These are phyloP conservation scores for Kazachstania sp. DNA, from an alignment of 1,139 yeast genomes.

Conservation along the genomic window DNA sequence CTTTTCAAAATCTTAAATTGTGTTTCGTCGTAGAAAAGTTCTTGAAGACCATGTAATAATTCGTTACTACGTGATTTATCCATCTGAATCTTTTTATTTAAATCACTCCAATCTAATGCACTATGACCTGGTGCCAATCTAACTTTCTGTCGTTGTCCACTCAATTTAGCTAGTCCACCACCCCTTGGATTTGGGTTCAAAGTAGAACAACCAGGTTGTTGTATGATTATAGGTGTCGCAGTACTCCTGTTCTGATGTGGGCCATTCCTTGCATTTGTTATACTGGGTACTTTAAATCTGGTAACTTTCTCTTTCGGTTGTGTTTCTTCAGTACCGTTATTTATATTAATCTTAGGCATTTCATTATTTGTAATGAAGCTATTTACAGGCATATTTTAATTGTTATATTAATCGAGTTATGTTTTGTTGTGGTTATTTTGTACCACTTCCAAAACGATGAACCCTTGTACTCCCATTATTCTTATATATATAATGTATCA, in stretches of 20 bases:
- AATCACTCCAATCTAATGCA: constrained; percentile 29
- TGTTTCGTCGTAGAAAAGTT: constrained; percentile 8
- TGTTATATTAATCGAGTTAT: too few relatives aligned
- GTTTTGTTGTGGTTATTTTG: too few relatives aligned
- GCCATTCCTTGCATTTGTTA: background rate
- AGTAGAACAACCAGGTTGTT: constrained; percentile 1
- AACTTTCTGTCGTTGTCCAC: constrained; percentile 24
- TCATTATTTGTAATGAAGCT: background rate
- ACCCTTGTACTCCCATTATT: too few relatives aligned
- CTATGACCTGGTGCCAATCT: constrained; percentile 29
- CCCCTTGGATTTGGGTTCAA: background rate
- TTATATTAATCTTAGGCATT: background rate
- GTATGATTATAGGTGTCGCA: background rate
- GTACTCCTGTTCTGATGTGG: background rate
- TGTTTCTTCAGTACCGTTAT: background rate
- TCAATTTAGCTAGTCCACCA: constrained; percentile 4
- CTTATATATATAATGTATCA: background rate
- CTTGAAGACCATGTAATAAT: constrained; percentile 9
- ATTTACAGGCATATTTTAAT: background rate
- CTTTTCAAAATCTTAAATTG: constrained; percentile 3
- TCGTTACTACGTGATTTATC: constrained; percentile 16
- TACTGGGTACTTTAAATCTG: background rate
- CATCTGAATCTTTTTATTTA: constrained; percentile 13
- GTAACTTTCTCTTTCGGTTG: background rate
- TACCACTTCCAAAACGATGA: too few relatives aligned